Evolutionary conservation across 768 basidiomycete species (phyloP).

Genomic region (Sporobolomyces roseus): DNA sequence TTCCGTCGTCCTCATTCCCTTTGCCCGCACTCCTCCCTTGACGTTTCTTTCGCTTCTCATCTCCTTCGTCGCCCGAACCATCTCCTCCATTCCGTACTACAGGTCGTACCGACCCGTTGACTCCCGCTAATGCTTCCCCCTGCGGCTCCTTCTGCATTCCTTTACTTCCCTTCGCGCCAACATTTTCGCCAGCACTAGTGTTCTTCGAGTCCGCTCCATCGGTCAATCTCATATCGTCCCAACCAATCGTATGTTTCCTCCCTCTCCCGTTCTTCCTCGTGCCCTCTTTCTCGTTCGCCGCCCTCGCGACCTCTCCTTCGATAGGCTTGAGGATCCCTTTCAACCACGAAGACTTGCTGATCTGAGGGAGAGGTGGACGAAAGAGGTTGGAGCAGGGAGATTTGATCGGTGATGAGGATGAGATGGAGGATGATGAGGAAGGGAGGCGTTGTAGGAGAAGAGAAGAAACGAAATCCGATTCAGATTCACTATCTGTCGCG

Average conservation of each 20-base stretch:
- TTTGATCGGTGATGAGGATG: slow-evolving; percentile 2
- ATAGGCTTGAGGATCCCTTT: slow-evolving; percentile 27
- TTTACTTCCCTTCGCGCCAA: background rate
- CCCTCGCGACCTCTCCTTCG: background rate
- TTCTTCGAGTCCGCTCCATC: background rate
- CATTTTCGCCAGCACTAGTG: background rate
- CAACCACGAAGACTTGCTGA: background rate
- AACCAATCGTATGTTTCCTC: slow-evolving; percentile 23
- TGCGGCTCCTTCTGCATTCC: background rate
- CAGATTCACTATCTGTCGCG: slow-evolving; percentile 25
- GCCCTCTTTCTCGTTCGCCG: slow-evolving; percentile 23
- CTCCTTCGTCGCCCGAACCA: background rate
- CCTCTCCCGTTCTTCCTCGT: slow-evolving; percentile 25
- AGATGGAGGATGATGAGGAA: background rate
- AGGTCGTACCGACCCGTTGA: too few relatives aligned
- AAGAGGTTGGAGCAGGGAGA: background rate
- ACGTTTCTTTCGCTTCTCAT: background rate
- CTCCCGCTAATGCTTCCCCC: background rate
- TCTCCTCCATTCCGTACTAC: background rate
- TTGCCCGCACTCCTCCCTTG: background rate
- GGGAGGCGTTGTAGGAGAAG: slow-evolving; percentile 11
- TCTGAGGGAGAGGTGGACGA: background rate
- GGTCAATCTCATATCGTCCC: slow-evolving; percentile 11
- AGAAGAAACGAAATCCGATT: slow-evolving; percentile 12
- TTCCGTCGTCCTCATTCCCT: too few relatives aligned